phyloP scores from a whole-genome alignment of 2,329 filamentous ascomycete genomes.

The Thielaviopsis euricoi region DNA sequence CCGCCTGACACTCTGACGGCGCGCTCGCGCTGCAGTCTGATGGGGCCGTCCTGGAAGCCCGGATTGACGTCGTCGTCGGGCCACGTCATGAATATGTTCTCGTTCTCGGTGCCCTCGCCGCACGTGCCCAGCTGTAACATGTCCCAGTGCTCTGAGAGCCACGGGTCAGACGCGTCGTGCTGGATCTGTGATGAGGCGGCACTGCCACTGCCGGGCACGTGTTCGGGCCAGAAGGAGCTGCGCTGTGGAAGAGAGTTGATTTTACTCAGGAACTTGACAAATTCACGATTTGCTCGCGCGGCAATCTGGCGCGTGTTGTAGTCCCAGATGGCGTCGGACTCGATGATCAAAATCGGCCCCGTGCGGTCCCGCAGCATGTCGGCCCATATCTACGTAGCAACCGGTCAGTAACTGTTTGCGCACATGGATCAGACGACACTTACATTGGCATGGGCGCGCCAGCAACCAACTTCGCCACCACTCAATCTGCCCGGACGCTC shows the following conservation, averaged over 20 bases:
- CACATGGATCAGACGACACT: background rate
- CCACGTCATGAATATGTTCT: background rate
- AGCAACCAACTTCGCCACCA: slow-evolving; percentile 16
- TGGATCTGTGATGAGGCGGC: background rate
- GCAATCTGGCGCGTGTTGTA: slow-evolving; percentile 16
- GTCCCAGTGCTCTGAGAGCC: slow-evolving; percentile 15
- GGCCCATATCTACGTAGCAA: slow-evolving; percentile 16
- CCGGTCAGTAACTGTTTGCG: no score
- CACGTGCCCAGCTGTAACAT: slow-evolving; percentile 15
- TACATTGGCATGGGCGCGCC: slow-evolving; percentile 18
- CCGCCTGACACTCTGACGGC: slow-evolving; percentile 15
- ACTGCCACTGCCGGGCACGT: background rate
- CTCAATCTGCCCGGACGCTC: slow-evolving; percentile 13
- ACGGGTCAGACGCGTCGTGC: slow-evolving; percentile 12
- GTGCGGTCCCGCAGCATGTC: slow-evolving; percentile 14
- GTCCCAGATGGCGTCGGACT: slow-evolving; percentile 19
- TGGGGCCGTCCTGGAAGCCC: slow-evolving; percentile 7
- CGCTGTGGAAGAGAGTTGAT: slow-evolving; percentile 11
- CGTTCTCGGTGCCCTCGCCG: slow-evolving; percentile 12
- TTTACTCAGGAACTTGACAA: slow-evolving; percentile 12
- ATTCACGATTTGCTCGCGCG: slow-evolving; percentile 14
- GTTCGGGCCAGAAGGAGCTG: background rate
- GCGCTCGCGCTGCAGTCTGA: slow-evolving; percentile 13
- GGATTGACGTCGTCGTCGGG: background rate
- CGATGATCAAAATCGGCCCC: slow-evolving; percentile 16